A percentile compares a stretch with the other conserved stretches of the same genome.
Evolutionary conservation across 768 basidiomycete genomes (phyloP).

Genomic region (Mycena indigotica): DNA sequence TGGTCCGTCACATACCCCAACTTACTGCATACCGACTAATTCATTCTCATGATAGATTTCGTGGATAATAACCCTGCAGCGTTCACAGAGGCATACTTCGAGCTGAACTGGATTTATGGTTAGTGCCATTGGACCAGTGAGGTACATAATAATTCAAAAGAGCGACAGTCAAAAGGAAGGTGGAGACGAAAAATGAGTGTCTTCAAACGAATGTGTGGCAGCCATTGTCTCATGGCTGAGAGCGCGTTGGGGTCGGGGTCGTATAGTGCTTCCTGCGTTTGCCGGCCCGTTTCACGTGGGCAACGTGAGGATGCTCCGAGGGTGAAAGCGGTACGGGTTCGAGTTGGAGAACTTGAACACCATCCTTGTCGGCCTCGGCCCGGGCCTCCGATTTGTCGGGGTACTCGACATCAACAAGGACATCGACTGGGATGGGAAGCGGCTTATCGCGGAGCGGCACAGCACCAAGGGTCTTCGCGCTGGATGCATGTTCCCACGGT

Average conservation of each 20-base stretch:
- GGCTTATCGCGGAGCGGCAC: neutral
- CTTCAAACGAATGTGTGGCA: neutral
- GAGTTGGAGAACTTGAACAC: too few relatives aligned
- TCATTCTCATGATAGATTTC: conserved; percentile 41
- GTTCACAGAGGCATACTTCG: conserved; percentile 70
- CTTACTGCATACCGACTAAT: neutral
- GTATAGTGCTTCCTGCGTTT: neutral
- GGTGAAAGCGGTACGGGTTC: neutral
- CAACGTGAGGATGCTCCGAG: neutral
- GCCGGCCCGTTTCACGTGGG: neutral
- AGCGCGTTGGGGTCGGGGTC: neutral
- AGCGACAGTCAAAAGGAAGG: neutral
- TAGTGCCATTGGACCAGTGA: neutral
- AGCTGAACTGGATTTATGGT: conserved; percentile 44
- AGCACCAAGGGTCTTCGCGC: neutral
- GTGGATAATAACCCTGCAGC: conserved; percentile 64
- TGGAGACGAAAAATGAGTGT: neutral
- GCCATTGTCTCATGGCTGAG: too few relatives aligned
- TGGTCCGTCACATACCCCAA: conserved; percentile 41
- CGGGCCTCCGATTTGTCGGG: neutral
- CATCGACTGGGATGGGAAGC: neutral
- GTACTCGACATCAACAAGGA: neutral
- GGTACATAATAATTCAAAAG: neutral
- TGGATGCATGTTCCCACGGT: neutral
- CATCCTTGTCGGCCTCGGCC: too few relatives aligned